Conservation (phyloP, 495 filamentous ascomycete species). For the Penicillium pancosmium region DNA sequence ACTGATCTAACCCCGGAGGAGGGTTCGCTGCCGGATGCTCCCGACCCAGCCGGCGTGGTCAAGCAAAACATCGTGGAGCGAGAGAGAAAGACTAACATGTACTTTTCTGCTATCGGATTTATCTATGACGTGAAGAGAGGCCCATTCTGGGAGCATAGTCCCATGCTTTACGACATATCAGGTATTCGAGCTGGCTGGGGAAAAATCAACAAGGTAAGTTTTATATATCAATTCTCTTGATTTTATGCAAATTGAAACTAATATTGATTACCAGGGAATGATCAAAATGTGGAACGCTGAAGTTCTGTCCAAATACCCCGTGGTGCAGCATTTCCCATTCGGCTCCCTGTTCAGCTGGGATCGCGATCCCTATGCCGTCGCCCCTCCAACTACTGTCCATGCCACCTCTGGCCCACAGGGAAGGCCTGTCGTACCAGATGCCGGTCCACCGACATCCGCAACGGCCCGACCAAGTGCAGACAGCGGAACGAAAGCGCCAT, state of each 20-base stretch:
- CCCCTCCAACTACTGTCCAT: conserved; percentile 54
- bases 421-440: conserved; percentile 29
- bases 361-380: conserved; percentile 62
- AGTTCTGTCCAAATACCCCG: conserved; percentile 70
- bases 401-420: conserved; percentile 58
- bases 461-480: conserved; percentile 25
- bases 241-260: background rate
- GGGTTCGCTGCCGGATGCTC: conserved; percentile 72
- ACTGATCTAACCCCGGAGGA: conserved; percentile 68
- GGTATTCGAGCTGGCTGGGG: conserved; percentile 91
- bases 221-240: background rate
- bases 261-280: conserved; percentile 54
- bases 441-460: conserved; percentile 17
- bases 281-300: conserved; percentile 75
- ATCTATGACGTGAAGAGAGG: conserved; percentile 98
- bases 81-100: conserved; percentile 77
- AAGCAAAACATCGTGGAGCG: conserved; percentile 67
- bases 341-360: conserved; percentile 87
- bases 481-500: conserved; percentile 49
- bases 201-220: conserved; percentile 90
- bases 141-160: conserved; percentile 98
- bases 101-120: conserved; percentile 98
- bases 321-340: conserved; percentile 72
- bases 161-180: conserved; percentile 91
- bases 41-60: conserved; percentile 67